Base-by-base conservation (phyloP, 1,139 yeast genomes). In the Blastobotrys illinoisensis region DNA sequence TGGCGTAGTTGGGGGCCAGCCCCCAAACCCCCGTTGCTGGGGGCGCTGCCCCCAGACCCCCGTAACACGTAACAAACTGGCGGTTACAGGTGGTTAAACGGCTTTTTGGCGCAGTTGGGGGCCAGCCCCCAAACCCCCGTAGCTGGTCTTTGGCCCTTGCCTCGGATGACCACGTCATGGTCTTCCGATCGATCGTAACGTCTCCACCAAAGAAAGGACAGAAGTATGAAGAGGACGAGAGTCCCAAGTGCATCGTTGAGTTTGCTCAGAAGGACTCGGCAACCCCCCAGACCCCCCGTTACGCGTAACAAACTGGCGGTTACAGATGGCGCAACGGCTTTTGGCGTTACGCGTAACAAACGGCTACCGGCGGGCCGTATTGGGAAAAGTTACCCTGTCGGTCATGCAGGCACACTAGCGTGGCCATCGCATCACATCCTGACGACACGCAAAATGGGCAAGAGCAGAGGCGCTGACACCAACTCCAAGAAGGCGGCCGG, bases 401-500 rank as follows among this genome's bases (percentile, higher is more conserved):
- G 16, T 13, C 40, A 32, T 3, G 40, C n/a, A n/a, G 9, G 3
- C 16, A 26, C 32, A 32, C 16, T 7, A 32, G 2, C 40, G 16
- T 5, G 7, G 7, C 40, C 16, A 32, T 32, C 40, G 40, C 40
- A 32, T 32, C 40, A 32, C 14, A 3, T 32, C 40, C 40, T 13
- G 7, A 32, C 40, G 16, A 7, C 7, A 32, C 3, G 3, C 21
- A 57, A 44, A 57, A 82, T 82, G 87, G 86, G 85, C 21, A 82
- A 82, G 69, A 78, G 63, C 20, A 60, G 79, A 64, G 67, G 65
- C 48, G 75, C 74, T 44, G 81, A 77, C 48, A 86, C 81, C 63
- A 82, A 82, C 71, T 67, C 81, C 23, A 82, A 82, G 69, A 83
- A 83, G 68, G 70, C 65, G 0, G 83, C 84, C 4, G 90, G 89